Evolutionary conservation across 1,139 yeast species (phyloP), one percentile per base, ranked within the genome.

Genomic region (Kluyveromyces sp.): DNA sequence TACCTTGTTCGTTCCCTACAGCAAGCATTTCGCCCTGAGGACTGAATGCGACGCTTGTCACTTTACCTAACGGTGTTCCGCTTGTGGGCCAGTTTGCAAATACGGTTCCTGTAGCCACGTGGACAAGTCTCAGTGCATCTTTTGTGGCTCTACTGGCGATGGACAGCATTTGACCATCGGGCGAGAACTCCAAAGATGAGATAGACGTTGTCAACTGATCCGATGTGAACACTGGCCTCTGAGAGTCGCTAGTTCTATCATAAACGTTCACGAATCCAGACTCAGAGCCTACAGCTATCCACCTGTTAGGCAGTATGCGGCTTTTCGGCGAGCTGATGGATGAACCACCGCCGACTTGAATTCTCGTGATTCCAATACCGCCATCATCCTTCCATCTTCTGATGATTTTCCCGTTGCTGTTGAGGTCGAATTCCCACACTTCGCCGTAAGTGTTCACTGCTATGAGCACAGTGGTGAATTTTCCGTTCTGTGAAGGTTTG

Each of bases 11-110:
- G 57, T 89, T 92, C 49, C 96, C 98, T 1, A 88, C 76, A 15
- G 92, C 87, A 48, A 92, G 65, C 80, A 88, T 78, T 63, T 87
- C 92, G 46, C 81, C 78, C 50, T 79, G 79, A 22, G 95, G 89
- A 22, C 94, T 80, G 63, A 89, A 89, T 9, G 79, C 75, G 3
- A 79, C 82, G n/a, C 83, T 68, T 1, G 96, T 86, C 35, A 94
- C 96, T 53, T 82, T 80, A 20, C 98, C 99, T 52, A 94, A 74
- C 3, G 98, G 98, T 0, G 99, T 89, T 7, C 88, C 92, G 46
- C 92, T 80, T 2, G 97, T 92, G 17, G 99, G 99, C 98, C 98
- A 94, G 69, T 94, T 94, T 45, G 80, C 74, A 65, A 80, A 94
- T 3, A 86, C 95, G 11, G 86, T 77, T 49, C 92, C 88, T 9